Base-by-base conservation (phyloP, 2,329 filamentous ascomycete genomes). In the Aspergillus novoparasiticus region DNA sequence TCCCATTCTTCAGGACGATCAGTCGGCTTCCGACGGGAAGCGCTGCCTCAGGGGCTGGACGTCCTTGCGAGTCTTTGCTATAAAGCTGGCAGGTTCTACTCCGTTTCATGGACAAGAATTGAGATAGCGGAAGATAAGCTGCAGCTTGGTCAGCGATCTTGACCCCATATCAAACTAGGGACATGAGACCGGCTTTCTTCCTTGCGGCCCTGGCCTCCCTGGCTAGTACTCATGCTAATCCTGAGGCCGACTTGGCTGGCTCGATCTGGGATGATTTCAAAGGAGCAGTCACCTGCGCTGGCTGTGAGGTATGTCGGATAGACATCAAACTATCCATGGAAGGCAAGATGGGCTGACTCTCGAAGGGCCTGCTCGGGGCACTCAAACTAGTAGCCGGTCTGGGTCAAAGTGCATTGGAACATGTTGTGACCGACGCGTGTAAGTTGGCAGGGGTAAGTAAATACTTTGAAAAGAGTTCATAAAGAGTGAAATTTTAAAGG, bases 351-450 rank as follows among this genome's bases (percentile, higher is more conserved):
- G 3, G 46, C 46, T 50, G 46, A 50, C 46, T 28, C 12, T 30
- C 14, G 26, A 8, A 50, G 69, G 75, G 75, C 66, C 68, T 82
- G 14, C 69, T 83, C 4, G 68, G 74, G 21, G 68, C 79, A 9
- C 77, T 85, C 26, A 83, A 85, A 65, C 76, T 77, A 2, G 69
- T 83, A 28, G 79, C 82, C 10, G 68, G 69, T 23, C 66, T 83
- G 3, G 82, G 83, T 3, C 80, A 85, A 43, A 62, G 70, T 14
- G 69, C 76, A 10, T 80, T 85, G 61, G 72, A 81, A 34, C 69
- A 70, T 64, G 73, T 76, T 1, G 69, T 80, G 23, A 76, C 72
- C 14, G 73, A 72, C 3, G 68, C 80, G 23, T 81, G 79, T 65
- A 50, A 50, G 72, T 73, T 11, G 64, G 71, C 51, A 76, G 72